Evolutionary conservation across 1,139 yeast species (phyloP), one percentile per base, ranked within the genome.

Genomic region (Yamadazyma blattariae): DNA sequence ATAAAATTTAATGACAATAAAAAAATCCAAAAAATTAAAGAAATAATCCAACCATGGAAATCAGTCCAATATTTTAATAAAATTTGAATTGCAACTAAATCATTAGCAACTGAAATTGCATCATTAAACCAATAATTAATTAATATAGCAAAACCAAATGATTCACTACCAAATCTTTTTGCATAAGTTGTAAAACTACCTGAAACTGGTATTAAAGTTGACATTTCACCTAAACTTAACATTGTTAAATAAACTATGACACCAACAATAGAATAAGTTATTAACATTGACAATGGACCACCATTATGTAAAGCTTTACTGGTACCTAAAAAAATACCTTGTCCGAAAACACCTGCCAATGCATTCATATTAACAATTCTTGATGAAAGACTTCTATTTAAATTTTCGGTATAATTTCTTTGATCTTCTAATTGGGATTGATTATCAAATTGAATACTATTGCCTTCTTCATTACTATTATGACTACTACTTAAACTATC

Each of bases 91-190:
- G 84, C 85, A 1, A 79, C 74, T 50, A 79, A 61, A 47, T 79
- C 86, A 35, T 76, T 64, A 2, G 84, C 84, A 3, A 77, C 79
- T 2, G 80, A 71, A 17, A 77, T 71, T 6, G 81, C 82, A 53
- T 78, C 83, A 46, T 78, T 77, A 51, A 77, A 71, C 82, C 82
- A 78, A 55, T 80, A 80, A 52, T 79, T 79, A 56, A 72, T 62
- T 47, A 77, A 65, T 30, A 79, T 64, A 3, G 86, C 81, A 54
- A 79, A 79, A 0, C 84, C 85, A 42, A 79, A 67, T 10, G 83
- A 71, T 11, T 76, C 81, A 42, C 76, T 71, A 8, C 82, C 82
- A 50, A 77, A 81, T 35, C 82, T 65, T 36, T 66, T 72, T 5
- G 84, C 80, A 42, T 74, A 76, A 1, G 77, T 62, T 26, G 80